A percentile compares a stretch with the other conserved stretches of the same genome.
phyloP scores from a whole-genome alignment of 1,284 basidiomycete species.

The Melampsora americana region DNA sequence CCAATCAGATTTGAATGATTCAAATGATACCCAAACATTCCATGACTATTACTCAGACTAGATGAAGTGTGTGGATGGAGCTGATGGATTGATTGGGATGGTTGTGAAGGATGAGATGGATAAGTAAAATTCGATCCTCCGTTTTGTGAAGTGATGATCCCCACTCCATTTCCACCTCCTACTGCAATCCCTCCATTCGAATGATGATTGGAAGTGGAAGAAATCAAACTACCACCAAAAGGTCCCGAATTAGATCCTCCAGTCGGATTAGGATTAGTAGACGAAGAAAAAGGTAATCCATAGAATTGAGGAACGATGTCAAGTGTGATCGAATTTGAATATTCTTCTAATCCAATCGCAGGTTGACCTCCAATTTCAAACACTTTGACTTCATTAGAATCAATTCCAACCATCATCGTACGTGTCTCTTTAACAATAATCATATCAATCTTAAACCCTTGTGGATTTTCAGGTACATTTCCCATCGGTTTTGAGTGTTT shows the following conservation, averaged over 20 bases:
- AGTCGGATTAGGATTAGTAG: background rate
- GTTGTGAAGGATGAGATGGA: background rate
- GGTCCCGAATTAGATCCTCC: too few relatives aligned
- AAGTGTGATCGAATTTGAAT: constrained; percentile 26
- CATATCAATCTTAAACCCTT: constrained; percentile 50
- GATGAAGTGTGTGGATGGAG: constrained; percentile 3
- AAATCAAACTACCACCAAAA: background rate
- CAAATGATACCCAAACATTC: constrained; percentile 9
- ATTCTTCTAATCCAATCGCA: constrained; percentile 41
- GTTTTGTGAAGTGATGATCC: constrained; percentile 18
- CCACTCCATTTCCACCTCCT: constrained; percentile 15
- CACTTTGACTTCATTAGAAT: constrained; percentile 27
- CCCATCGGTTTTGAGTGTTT: constrained; percentile 59
- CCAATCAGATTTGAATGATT: background rate
- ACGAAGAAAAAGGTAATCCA: background rate
- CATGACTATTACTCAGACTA: constrained; percentile 2
- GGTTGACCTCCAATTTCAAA: constrained; percentile 35
- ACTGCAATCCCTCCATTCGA: background rate
- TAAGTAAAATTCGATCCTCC: background rate
- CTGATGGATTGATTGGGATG: too few relatives aligned
- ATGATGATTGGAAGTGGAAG: background rate
- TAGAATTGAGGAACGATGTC: constrained; percentile 31
- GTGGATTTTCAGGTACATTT: constrained; percentile 74
- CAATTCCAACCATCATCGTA: constrained; percentile 31
- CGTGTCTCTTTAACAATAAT: constrained; percentile 24